These are phyloP conservation scores for Mortierella hygrophila DNA, from an alignment of 192 early-diverging fungal species.

Conservation along the genomic window DNA sequence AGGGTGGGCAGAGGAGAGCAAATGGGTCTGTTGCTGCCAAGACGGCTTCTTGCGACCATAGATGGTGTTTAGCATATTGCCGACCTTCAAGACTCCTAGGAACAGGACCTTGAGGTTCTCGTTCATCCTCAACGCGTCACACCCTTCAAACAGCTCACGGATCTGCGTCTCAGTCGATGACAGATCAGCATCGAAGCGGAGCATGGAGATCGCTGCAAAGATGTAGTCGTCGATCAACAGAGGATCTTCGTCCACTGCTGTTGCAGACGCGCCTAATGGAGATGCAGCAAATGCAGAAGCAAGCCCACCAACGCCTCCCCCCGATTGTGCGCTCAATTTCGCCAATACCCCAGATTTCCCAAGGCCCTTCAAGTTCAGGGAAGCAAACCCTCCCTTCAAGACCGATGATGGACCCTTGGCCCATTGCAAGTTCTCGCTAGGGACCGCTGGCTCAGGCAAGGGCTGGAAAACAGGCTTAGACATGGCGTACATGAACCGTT, in stretches of 20 bases:
- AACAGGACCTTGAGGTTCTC: slow-evolving; percentile 43
- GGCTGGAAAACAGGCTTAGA: slow-evolving; percentile 33
- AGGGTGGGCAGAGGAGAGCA: background rate
- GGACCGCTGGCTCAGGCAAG: background rate
- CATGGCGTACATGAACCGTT: slow-evolving; percentile 47
- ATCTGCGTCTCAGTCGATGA: slow-evolving; percentile 29
- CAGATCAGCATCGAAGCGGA: slow-evolving; percentile 38
- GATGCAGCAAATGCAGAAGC: background rate
- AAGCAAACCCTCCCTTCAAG: slow-evolving; percentile 22
- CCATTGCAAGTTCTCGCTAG: slow-evolving; percentile 4
- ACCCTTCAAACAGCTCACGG: slow-evolving; percentile 36
- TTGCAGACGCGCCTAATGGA: background rate
- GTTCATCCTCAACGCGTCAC: slow-evolving; percentile 39
- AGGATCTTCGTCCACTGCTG: slow-evolving; percentile 17
- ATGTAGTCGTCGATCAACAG: slow-evolving; percentile 44
- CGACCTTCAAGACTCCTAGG: slow-evolving; percentile 45
- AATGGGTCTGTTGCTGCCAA: slow-evolving; percentile 35
- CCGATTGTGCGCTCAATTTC: background rate
- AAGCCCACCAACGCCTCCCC: background rate
- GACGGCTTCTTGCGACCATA: slow-evolving; percentile 42
- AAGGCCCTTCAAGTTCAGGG: slow-evolving; percentile 19
- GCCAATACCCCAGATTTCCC: slow-evolving; percentile 8
- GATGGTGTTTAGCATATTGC: slow-evolving; percentile 49
- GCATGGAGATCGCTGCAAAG: slow-evolving; percentile 47
- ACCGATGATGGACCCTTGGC: background rate